Base-by-base conservation (phyloP, 1,139 yeast species). In the Scheffersomyces quercinus region DNA sequence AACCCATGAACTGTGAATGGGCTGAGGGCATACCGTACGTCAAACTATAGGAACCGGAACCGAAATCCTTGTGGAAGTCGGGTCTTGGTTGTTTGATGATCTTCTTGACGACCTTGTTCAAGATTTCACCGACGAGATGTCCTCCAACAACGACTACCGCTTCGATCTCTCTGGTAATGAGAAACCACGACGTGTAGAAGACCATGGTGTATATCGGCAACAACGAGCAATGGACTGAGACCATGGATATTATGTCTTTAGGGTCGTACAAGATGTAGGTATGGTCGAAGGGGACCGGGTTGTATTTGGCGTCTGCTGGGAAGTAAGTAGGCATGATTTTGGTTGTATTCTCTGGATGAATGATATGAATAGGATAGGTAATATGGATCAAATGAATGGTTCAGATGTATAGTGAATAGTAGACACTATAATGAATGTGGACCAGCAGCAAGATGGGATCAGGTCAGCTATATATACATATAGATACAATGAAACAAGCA, bases 1-100 rank as follows among this genome's bases (percentile, higher is more conserved):
- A 93, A 1, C 96, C 95, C 90, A 90, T 87, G 65, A 91, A 93
- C 65, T 93, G 99, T 0, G 97, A 83, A 64, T 93, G 99, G 2
- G 98, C 97, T 44, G 93, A 83, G 0, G 99, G 99, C 98, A 93
- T 91, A 0, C 99, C 99, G 62, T 85, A 89, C 2, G 88, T 86
- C 42, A 83, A 71, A 36, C 57, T 75, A 66, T 67, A 64, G 50
- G 76, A 64, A 49, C 78, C 70, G 50, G 73, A 44, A 51, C 82
- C 70, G 56, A 76, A 71, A 31, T 73, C 78, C 41, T 72, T 74
- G 54, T 81, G 82, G 55, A 70, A 71, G 5, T 76, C 70, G 0
- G 99, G 99, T 44, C 99, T 75, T 26, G 89, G 86, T 56, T 87
- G 88, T 54, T 78, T 81, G 39, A 89, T 64, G 1, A 78, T 39